Conservation (phyloP, 495 filamentous ascomycete species). For the Penicillium maclennaniae region DNA sequence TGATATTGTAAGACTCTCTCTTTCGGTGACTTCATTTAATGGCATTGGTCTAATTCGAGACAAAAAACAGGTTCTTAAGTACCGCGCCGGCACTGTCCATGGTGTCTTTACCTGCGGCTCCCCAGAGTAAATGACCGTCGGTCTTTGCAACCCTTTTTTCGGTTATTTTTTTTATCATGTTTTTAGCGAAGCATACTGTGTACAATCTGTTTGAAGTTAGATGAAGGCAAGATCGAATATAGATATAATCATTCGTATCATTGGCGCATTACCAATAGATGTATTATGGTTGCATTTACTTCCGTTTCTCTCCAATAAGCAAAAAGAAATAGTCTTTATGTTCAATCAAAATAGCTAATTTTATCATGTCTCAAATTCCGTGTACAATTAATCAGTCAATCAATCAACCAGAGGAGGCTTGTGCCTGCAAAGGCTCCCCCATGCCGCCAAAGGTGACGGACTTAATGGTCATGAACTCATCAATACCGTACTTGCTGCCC, state of each 20-base stretch:
- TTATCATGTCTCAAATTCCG: background rate
- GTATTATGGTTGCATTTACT: background rate
- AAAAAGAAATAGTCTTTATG: background rate
- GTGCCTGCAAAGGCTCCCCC: constrained; percentile 51
- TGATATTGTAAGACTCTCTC: constrained; percentile 48
- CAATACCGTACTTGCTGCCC: constrained; percentile 86
- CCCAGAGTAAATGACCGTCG: background rate
- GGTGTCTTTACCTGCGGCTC: constrained; percentile 39
- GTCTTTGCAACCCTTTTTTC: background rate
- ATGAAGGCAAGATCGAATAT: background rate
- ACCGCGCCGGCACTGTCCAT: constrained; percentile 33
- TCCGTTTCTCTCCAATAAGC: background rate
- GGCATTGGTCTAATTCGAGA: background rate
- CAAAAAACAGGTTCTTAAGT: constrained; percentile 31
- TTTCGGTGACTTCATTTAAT: background rate
- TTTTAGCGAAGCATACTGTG: background rate
- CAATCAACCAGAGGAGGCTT: constrained; percentile 6
- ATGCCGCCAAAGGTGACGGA: constrained; percentile 82
- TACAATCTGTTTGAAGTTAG: background rate
- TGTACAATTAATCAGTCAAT: background rate
- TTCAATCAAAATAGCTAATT: background rate
- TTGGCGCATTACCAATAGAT: background rate
- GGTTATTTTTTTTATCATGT: background rate
- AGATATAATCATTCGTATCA: background rate
- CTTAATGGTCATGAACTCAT: constrained; percentile 85